These are phyloP conservation scores for Babesia ovis DNA, from an alignment of 169 alveolate genomes.

Conservation along the genomic window DNA sequence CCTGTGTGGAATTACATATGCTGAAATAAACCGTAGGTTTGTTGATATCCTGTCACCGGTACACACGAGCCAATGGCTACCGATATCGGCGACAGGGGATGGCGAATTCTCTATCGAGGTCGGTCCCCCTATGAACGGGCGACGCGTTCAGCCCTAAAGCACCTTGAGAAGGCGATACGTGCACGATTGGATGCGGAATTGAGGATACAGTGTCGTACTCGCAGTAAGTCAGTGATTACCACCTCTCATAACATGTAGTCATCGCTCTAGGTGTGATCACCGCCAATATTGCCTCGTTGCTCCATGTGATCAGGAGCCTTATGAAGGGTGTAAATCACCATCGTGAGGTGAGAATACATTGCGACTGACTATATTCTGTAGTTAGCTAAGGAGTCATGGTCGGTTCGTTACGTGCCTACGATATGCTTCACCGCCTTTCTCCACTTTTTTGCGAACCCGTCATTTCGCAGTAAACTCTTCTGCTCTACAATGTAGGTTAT, in stretches of 20 bases:
- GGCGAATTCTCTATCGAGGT: slow-evolving; percentile 8
- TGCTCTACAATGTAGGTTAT: slow-evolving; percentile 23
- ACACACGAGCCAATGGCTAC: slow-evolving; percentile 1
- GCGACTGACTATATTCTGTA: not conserved
- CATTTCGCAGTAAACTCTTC: slow-evolving; percentile 12
- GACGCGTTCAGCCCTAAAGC: slow-evolving; percentile 21
- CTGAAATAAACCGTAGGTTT: not conserved
- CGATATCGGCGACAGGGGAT: not conserved
- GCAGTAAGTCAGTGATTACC: not conserved
- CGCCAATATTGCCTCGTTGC: not conserved
- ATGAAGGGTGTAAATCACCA: not conserved
- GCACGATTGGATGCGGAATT: not conserved
- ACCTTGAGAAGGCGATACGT: slow-evolving; percentile 14
- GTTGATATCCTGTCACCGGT: not conserved
- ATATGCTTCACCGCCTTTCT: slow-evolving; percentile 2
- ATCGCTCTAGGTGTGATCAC: slow-evolving; percentile 10
- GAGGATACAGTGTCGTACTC: not conserved
- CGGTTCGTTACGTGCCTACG: not conserved
- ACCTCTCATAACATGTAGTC: not conserved
- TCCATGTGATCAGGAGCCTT: slow-evolving; percentile 1
- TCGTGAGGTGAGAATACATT: not conserved
- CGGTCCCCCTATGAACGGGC: not conserved
- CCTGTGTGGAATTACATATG: not conserved
- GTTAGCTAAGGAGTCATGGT: slow-evolving; percentile 6
- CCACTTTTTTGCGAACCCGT: slow-evolving; percentile 17